Evolutionary conservation across 2,329 filamentous ascomycete species (phyloP).

Genomic region (Fusarium sp.): DNA sequence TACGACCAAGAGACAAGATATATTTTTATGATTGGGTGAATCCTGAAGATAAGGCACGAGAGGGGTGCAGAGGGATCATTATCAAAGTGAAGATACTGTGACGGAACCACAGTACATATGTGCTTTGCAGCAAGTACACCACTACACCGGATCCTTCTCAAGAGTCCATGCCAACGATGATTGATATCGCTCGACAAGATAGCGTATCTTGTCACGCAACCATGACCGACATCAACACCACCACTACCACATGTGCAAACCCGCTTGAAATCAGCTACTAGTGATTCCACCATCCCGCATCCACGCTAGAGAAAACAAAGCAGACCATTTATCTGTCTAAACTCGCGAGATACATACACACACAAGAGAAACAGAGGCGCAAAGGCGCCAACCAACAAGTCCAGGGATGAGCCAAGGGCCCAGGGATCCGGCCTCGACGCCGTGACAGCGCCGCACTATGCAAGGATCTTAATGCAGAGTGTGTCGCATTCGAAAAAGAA

Average conservation of each 20-base stretch:
- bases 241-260: conserved; percentile 26
- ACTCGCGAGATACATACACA: conserved; percentile 18
- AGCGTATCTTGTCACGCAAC: conserved; percentile 40
- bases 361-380: conserved; percentile 10
- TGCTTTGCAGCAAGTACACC: conserved; percentile 19
- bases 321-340: conserved; percentile 17
- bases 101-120: conserved; percentile 6
- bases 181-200: conserved; percentile 34
- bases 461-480: conserved; percentile 44
- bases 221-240: conserved; percentile 26
- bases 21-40: conserved; percentile 24
- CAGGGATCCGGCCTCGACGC: conserved; percentile 34
- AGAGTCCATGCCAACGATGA: conserved; percentile 17
- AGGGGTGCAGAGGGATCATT: conserved; percentile 15
- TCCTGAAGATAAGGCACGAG: conserved; percentile 34
- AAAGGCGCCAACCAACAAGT: conserved; percentile 8
- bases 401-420: conserved; percentile 34
- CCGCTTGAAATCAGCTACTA: conserved; percentile 5
- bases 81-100: conserved; percentile 23
- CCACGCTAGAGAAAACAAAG: conserved; percentile 20
- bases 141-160: conserved; percentile 27
- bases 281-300: conserved; percentile 28
- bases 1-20: background rate
- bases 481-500: conserved; percentile 41
- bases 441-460: conserved; percentile 39